Conservation (phyloP, 768 basidiomycete genomes). For the Dictyophora rubrovolvata region DNA sequence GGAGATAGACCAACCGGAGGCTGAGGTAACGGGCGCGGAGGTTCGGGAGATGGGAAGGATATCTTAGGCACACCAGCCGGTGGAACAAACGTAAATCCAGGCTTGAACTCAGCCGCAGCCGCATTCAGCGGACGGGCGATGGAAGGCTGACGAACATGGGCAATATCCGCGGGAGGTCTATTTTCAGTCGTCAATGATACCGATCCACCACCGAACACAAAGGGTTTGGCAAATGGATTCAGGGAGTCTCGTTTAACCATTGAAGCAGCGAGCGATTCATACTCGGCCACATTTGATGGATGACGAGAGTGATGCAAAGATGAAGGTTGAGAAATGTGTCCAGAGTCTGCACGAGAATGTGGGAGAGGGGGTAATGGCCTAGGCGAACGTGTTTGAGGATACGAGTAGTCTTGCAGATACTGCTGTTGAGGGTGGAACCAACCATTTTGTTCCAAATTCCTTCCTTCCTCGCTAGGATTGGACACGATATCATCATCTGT, state of each 20-base stretch:
- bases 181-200: not conserved
- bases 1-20: constrained; percentile 24
- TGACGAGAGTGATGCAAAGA: constrained; percentile 12
- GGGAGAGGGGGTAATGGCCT: constrained; percentile 51
- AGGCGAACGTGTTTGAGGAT: constrained; percentile 7
- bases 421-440: constrained; percentile 4
- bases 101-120: constrained; percentile 74
- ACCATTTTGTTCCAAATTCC: not conserved
- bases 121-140: constrained; percentile 67
- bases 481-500: constrained; percentile 62
- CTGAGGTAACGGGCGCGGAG: constrained; percentile 30
- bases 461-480: constrained; percentile 74
- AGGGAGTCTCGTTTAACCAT: constrained; percentile 25
- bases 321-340: constrained; percentile 36
- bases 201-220: constrained; percentile 52
- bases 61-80: constrained; percentile 57
- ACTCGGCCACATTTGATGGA: constrained; percentile 12
- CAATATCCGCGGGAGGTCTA: constrained; percentile 20
- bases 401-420: constrained; percentile 2
- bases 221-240: constrained; percentile 78
- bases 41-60: constrained; percentile 24
- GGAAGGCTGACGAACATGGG: constrained; percentile 33
- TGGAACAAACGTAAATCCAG: constrained; percentile 71
- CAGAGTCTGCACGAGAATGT: constrained; percentile 57
- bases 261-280: constrained; percentile 12